A percentile compares a stretch with the other conserved stretches of the same genome.
Conservation (phyloP, 2,329 filamentous ascomycete species). For the Hymenoscyphus albidus region DNA sequence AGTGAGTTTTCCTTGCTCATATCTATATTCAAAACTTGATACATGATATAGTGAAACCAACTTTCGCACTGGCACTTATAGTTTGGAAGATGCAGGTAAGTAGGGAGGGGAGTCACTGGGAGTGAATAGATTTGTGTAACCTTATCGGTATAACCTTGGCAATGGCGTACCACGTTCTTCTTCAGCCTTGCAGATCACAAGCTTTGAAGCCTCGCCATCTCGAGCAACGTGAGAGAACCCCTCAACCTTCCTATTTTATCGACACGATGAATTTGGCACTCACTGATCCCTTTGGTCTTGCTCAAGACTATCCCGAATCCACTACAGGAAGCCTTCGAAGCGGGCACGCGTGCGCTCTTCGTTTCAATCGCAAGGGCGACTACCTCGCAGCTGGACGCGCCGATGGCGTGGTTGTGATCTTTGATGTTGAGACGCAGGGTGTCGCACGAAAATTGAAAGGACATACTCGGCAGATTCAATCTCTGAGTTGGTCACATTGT, state of each 20-base stretch:
- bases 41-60: no score
- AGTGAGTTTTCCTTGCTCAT: no score
- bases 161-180: background rate
- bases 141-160: background rate
- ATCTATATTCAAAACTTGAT: no score
- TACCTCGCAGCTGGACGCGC: slow-evolving; percentile 90
- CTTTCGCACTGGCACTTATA: no score
- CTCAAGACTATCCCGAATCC: slow-evolving; percentile 83
- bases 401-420: slow-evolving; percentile 92
- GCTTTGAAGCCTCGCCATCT: background rate
- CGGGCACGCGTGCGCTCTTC: slow-evolving; percentile 58
- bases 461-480: slow-evolving; percentile 91
- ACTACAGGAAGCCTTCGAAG: slow-evolving; percentile 82
- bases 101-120: no score
- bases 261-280: slow-evolving; percentile 65
- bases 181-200: slow-evolving; percentile 1
- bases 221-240: background rate
- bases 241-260: background rate
- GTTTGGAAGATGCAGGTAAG: no score
- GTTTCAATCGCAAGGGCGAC: slow-evolving; percentile 93
- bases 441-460: slow-evolving; percentile 91
- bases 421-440: slow-evolving; percentile 96
- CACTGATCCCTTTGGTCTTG: slow-evolving; percentile 66
- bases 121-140: no score
- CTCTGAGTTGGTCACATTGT: slow-evolving; percentile 89